Base-by-base conservation (phyloP, 768 basidiomycete genomes). In the Phlebiopsis gigantea region DNA sequence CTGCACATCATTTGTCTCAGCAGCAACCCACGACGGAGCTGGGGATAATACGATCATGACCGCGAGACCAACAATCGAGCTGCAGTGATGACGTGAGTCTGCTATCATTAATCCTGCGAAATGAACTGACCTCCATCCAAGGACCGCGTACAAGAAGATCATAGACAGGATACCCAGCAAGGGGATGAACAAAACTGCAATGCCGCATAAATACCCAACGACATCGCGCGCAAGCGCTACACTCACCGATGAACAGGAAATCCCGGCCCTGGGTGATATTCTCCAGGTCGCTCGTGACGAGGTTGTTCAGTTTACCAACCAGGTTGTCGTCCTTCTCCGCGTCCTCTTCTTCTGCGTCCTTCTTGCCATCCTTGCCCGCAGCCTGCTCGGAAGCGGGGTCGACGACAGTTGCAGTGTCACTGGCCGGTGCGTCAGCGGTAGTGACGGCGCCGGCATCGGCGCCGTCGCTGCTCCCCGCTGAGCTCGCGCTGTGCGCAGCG, bases 281-380 rank as follows among this genome's bases (percentile, higher is more conserved):
- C 31, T 59, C 58, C 24, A 59, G 42, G 29, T 60, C 59, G 34
- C 49, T 56, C 6, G 87, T 83, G 39, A 88, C 79, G 7, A 90
- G 71, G 54, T 89, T 91, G 66, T 86, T 91, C 65, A 92, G 84
- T 65, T 82, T 87, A 5, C 90, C 89, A 34, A 83, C 79, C 17
- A 88, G 68, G 63, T 85, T 83, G 10, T 69, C 66, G 44, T 69
- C 70, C 21, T 57, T 50, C 2, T 46, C 28, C 24, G 24, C 51
- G 46, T 39, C 34, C 3, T 26, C 47, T 15, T 45, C 21, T 21
- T 47, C 31, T 9, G 17, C 26, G 7, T 24, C 21, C 22, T 55
- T 31, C 28, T 29, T 5, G 1, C 24, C 50, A 14, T 50, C 26
- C 24, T 31, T 52, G 25, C n/a, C 26, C n/a, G 39, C 46, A 26